A percentile compares a stretch with the other conserved stretches of the same genome.
These are phyloP conservation scores for Venturia pyrina DNA, from an alignment of 2,329 filamentous ascomycete species.

Conservation along the genomic window DNA sequence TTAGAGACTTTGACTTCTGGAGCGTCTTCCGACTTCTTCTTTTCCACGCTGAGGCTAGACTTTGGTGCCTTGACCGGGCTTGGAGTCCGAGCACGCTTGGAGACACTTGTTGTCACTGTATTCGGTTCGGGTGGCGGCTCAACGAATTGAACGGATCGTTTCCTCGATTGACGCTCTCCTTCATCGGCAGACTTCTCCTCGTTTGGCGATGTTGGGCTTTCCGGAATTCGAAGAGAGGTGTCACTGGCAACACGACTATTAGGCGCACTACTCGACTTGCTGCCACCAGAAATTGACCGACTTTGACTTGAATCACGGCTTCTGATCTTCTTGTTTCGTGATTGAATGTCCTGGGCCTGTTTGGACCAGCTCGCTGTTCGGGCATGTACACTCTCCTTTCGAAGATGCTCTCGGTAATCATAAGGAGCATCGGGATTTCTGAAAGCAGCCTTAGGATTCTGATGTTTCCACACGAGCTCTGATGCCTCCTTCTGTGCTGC, in stretches of 20 bases:
- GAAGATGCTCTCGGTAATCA: constrained; percentile 55
- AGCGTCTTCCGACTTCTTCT: not conserved
- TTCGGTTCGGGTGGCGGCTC: constrained; percentile 3
- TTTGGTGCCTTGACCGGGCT: not conserved
- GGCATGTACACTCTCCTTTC: constrained; percentile 41
- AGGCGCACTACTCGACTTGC: constrained; percentile 6
- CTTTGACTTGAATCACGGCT: constrained; percentile 29
- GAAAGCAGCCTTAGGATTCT: constrained; percentile 57
- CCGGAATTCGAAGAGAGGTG: constrained; percentile 15
- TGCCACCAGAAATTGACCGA: constrained; percentile 15
- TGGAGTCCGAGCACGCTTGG: not conserved
- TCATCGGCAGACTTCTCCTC: constrained; percentile 14
- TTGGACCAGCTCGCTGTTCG: constrained; percentile 19
- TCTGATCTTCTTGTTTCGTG: constrained; percentile 11
- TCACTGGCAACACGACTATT: constrained; percentile 26
- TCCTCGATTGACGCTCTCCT: constrained; percentile 19
- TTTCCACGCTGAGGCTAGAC: not conserved
- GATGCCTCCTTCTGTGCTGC: constrained; percentile 68
- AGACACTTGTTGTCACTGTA: not conserved
- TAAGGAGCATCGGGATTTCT: constrained; percentile 38
- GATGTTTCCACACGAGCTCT: constrained; percentile 68
- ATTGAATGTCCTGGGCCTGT: constrained; percentile 5
- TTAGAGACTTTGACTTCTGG: constrained; percentile 10
- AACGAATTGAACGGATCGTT: constrained; percentile 30
- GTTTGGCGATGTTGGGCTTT: constrained; percentile 12